These are phyloP conservation scores for Laguncularia racemosa DNA, from an alignment of 345 rosid species.

Conservation along the genomic window DNA sequence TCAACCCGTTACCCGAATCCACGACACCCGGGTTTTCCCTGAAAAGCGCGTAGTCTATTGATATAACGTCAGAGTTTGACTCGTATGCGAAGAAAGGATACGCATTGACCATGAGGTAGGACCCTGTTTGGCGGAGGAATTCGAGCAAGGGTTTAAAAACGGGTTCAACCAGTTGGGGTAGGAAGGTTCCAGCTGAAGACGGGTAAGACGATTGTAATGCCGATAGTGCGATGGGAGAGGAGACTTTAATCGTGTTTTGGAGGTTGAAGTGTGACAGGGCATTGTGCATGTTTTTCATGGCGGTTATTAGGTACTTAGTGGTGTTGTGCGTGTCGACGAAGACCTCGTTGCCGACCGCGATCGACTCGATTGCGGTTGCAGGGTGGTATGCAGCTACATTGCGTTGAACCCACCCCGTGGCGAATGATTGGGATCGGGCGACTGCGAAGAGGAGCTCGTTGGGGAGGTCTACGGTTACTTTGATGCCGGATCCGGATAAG, in stretches of 20 bases:
- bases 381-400: constrained; percentile 72
- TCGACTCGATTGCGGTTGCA: constrained; percentile 69
- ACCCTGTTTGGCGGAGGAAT: constrained; percentile 86
- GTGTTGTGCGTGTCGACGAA: constrained; percentile 78
- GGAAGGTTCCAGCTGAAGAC: constrained; percentile 85
- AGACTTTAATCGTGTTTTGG: constrained; percentile 58
- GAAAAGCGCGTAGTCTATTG: constrained; percentile 80
- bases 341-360: constrained; percentile 93
- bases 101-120: constrained; percentile 81
- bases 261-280: constrained; percentile 56
- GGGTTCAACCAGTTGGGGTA: constrained; percentile 59
- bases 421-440: constrained; percentile 47
- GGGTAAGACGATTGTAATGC: constrained; percentile 84
- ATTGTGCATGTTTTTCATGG: constrained; percentile 80
- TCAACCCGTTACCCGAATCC: constrained; percentile 71
- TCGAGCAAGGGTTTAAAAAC: constrained; percentile 73
- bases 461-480: constrained; percentile 83
- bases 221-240: constrained; percentile 81
- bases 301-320: constrained; percentile 59
- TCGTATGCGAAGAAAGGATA: constrained; percentile 95
- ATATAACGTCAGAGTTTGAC: constrained; percentile 83
- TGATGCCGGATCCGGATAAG: constrained; percentile 65
- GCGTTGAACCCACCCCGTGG: constrained; percentile 57
- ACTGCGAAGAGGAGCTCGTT: constrained; percentile 60
- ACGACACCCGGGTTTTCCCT: constrained; percentile 88